Percentiles rank a stretch among this genome's conserved stretches.
These are phyloP conservation scores for Zygosaccharomyces lentus DNA, from an alignment of 805 yeast species.

Conservation along the genomic window DNA sequence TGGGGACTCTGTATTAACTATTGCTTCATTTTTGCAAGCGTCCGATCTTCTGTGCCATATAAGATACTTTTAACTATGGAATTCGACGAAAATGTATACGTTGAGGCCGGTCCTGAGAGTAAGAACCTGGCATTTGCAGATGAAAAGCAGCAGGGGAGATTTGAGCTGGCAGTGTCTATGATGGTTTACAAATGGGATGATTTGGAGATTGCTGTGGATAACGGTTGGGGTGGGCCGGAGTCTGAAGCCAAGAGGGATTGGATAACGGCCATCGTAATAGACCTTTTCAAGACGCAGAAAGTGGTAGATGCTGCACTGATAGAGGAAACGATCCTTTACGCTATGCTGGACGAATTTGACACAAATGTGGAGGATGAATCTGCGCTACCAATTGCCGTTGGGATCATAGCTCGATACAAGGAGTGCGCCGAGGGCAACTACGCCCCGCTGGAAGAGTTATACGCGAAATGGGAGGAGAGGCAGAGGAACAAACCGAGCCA, in stretches of 20 bases:
- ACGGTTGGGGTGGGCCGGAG: conserved; percentile 93
- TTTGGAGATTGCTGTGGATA: conserved; percentile 80
- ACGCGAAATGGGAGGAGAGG: conserved; percentile 53
- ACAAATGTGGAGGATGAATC: conserved; percentile 85
- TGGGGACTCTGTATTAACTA: not conserved
- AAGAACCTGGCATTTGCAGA: conserved; percentile 43
- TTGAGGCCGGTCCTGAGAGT: conserved; percentile 47
- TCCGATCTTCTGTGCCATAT: not conserved
- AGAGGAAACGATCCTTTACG: conserved; percentile 79
- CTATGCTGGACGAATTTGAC: conserved; percentile 95
- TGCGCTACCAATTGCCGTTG: conserved; percentile 67
- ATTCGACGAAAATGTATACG: conserved; percentile 39
- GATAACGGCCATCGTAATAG: conserved; percentile 80
- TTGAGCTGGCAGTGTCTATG: conserved; percentile 92
- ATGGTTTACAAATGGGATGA: conserved; percentile 88
- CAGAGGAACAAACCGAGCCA: conserved; percentile 37
- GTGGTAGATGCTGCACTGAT: conserved; percentile 72
- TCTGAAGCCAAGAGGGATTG: conserved; percentile 91
- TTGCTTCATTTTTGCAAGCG: not conserved
- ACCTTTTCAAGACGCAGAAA: conserved; percentile 58
- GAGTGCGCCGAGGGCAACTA: conserved; percentile 56
- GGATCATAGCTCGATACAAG: conserved; percentile 60
- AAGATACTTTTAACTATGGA: not conserved
- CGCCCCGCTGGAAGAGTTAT: conserved; percentile 53
- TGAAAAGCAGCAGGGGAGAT: conserved; percentile 71